These are phyloP conservation scores for Colletotrichum eleusines DNA, from an alignment of 2,329 filamentous ascomycete species.

Conservation along the genomic window DNA sequence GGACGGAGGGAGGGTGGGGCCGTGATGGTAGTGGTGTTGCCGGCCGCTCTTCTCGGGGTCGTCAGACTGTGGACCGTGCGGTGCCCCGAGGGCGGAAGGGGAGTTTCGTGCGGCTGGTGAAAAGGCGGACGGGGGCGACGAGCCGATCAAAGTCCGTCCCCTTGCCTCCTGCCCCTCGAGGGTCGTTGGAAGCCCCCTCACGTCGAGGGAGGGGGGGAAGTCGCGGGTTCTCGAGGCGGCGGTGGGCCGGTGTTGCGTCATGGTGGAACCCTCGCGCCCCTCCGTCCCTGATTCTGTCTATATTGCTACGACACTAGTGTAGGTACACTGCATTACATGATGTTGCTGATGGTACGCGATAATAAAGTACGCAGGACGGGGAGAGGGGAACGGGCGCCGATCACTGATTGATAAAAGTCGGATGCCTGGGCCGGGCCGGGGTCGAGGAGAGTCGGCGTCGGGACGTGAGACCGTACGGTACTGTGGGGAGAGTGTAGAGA, in stretches of 20 bases:
- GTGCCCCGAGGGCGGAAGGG: too few species aligned
- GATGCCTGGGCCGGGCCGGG: background rate
- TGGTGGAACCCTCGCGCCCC: slow-evolving; percentile 8
- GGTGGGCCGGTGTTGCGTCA: slow-evolving; percentile 28
- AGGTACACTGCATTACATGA: too few species aligned
- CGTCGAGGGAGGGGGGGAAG: background rate
- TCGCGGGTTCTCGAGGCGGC: too few species aligned
- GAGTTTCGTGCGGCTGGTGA: too few species aligned
- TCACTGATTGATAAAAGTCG: slow-evolving; percentile 18
- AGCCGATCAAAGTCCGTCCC: too few species aligned
- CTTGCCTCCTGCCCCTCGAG: too few species aligned
- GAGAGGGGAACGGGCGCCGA: background rate
- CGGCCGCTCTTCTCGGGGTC: background rate
- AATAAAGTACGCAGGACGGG: background rate
- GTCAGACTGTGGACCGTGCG: background rate
- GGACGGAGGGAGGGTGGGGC: background rate
- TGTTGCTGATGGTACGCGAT: slow-evolving; percentile 15
- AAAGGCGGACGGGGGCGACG: too few species aligned
- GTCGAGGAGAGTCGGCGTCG: slow-evolving; percentile 33
- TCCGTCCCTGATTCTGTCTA: background rate
- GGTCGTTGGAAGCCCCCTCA: too few species aligned
- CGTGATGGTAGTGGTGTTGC: background rate
- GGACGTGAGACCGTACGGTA: background rate
- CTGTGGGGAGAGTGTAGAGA: background rate
- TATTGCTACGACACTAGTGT: too few species aligned